These are phyloP conservation scores for Hordeum pubiflorum DNA, from an alignment of 202 grass and related monocot genomes.

Conservation along the genomic window DNA sequence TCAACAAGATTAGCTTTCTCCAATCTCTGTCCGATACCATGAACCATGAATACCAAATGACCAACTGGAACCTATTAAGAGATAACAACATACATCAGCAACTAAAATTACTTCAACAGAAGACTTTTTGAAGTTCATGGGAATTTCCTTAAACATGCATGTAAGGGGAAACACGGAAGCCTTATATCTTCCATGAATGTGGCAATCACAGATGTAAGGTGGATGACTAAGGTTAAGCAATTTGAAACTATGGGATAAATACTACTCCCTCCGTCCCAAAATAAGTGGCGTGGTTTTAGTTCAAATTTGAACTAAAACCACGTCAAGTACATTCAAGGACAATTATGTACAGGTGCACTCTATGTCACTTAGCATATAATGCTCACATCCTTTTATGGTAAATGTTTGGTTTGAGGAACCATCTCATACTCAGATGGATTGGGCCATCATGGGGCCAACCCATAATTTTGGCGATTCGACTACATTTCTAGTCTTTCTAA, in stretches of 20 bases:
- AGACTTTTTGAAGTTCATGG: neutral
- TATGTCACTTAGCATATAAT: neutral
- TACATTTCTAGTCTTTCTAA: neutral
- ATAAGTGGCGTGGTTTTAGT: too few relatives aligned
- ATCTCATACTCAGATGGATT: neutral
- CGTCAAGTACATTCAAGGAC: neutral
- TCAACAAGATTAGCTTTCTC: constrained; percentile 98
- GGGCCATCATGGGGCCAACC: neutral
- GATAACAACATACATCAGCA: constrained; percentile 17
- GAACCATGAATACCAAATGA: constrained; percentile 98
- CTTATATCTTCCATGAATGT: neutral
- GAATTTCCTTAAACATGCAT: constrained; percentile 14
- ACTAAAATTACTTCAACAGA: neutral
- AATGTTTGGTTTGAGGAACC: neutral
- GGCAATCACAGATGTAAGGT: neutral
- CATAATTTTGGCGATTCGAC: neutral
- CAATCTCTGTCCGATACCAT: constrained; percentile 92
- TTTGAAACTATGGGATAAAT: neutral
- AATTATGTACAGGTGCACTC: constrained; percentile 8
- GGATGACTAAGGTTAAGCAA: neutral
- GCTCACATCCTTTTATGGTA: neutral
- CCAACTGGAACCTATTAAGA: constrained; percentile 80
- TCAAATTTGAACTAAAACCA: too few relatives aligned
- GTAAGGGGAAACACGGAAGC: neutral
- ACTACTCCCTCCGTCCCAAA: neutral